Percentiles rank a stretch among this genome's conserved stretches.
These are phyloP conservation scores for Passiflora organensis DNA, from an alignment of 345 rosid genomes.

Conservation along the genomic window DNA sequence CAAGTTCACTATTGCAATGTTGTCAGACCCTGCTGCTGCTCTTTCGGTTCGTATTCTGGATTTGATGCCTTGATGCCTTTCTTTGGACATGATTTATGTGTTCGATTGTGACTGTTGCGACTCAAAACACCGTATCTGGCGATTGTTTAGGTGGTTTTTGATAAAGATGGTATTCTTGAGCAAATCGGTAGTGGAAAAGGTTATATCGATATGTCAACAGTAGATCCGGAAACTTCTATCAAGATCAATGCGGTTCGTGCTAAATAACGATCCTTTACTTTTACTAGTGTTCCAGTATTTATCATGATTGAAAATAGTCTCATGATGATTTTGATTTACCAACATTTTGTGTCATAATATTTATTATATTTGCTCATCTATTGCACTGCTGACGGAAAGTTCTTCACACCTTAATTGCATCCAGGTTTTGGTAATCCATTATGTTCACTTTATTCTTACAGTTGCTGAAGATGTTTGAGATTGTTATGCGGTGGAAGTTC, in stretches of 20 bases:
- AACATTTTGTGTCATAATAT: no score
- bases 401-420: neutral
- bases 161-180: constrained; percentile 76
- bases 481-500: neutral
- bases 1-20: constrained; percentile 75
- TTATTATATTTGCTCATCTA: no score
- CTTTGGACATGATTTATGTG: no score
- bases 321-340: no score
- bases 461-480: neutral
- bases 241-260: constrained; percentile 62
- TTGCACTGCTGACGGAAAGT: neutral
- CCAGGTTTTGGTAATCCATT: neutral
- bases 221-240: constrained; percentile 76
- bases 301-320: no score
- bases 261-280: neutral
- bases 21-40: constrained; percentile 90
- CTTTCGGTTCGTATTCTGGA: constrained; percentile 58
- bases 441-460: neutral
- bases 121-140: no score
- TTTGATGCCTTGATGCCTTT: no score
- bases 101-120: no score
- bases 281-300: no score
- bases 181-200: constrained; percentile 62
- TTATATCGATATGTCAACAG: constrained; percentile 93
- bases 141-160: constrained; percentile 70